Evolutionary conservation across 2,329 filamentous ascomycete species (phyloP), one percentile per base, ranked within the genome.

Genomic region (Dendrostoma leiphaemia): DNA sequence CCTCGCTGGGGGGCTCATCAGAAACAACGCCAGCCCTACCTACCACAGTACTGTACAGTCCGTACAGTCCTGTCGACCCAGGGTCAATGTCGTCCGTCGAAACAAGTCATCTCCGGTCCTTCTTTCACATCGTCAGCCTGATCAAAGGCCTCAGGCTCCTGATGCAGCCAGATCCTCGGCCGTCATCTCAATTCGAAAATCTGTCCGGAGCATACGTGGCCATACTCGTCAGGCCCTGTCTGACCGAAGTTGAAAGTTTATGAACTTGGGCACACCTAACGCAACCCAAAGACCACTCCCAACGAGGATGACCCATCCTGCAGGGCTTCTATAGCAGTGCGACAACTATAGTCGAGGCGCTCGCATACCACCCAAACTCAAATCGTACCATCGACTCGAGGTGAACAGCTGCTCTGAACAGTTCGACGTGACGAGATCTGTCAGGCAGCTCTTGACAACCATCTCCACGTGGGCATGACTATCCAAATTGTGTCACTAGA

Each of bases 51-150:
- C n/a, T n/a, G n/a, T n/a, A n/a, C n/a, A n/a, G n/a, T n/a, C n/a
- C n/a, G 21, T 47, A 38, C 51, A 44, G 40, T 40, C 24, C 21
- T 29, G 29, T 19, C 43, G 34, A 28, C 37, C 52, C 32, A 57
- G 55, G 55, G 55, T 57, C 55, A 57, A 43, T 57, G 55, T 57
- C 55, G 44, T 45, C 55, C 51, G 53, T 23, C 28, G 15, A 50
- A 15, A 12, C 15, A 29, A 29, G 15, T 37, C 13, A 12, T 7
- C 34, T 37, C 34, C 6, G 5, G 17, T 12, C 34, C n/a, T n/a
- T n/a, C n/a, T n/a, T n/a, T n/a, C n/a, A n/a, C 34, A 37, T 32
- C 12, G 43, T 45, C n/a, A 17, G 28, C 29, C 44, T 34, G 29
- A 19, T 21, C n/a, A n/a, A 10, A 19, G 28, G 19, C 8, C n/a